These are phyloP conservation scores for Mayamaea pseudoterrestris DNA, from an alignment of 108 stramenopile genomes.

Conservation along the genomic window DNA sequence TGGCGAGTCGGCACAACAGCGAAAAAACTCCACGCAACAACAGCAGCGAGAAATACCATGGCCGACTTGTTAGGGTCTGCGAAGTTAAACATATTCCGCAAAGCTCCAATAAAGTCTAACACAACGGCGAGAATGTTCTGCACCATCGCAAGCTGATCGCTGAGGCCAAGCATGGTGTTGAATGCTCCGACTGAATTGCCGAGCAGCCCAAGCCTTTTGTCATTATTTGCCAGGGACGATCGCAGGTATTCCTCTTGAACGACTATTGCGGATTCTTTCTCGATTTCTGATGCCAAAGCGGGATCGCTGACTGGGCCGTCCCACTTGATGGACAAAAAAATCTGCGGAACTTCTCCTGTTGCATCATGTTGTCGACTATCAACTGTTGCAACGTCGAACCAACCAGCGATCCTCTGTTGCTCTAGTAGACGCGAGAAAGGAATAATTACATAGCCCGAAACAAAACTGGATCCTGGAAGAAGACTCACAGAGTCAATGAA, in stretches of 20 bases:
- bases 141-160: conserved; percentile 41
- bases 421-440: conserved; percentile 47
- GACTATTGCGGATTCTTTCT: conserved; percentile 24
- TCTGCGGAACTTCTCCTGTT: conserved; percentile 25
- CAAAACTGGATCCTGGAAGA: conserved; percentile 47
- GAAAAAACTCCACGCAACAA: conserved; percentile 21
- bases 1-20: conserved; percentile 12
- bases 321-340: conserved; percentile 17
- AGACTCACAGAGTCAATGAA: conserved; percentile 51
- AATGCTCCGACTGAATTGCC: conserved; percentile 62
- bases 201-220: conserved; percentile 47
- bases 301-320: neutral
- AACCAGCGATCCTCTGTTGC: conserved; percentile 45
- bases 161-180: conserved; percentile 46
- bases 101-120: conserved; percentile 51
- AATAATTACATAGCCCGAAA: conserved; percentile 61
- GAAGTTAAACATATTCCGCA: conserved; percentile 68
- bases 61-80: conserved; percentile 53
- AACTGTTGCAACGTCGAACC: conserved; percentile 31
- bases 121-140: conserved; percentile 54
- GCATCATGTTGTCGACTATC: neutral
- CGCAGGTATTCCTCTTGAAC: conserved; percentile 54
- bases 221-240: conserved; percentile 18
- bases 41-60: conserved; percentile 9
- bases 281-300: conserved; percentile 2